Conservation (phyloP, 805 yeast genomes). For the Kluyveromyces lactis region DNA sequence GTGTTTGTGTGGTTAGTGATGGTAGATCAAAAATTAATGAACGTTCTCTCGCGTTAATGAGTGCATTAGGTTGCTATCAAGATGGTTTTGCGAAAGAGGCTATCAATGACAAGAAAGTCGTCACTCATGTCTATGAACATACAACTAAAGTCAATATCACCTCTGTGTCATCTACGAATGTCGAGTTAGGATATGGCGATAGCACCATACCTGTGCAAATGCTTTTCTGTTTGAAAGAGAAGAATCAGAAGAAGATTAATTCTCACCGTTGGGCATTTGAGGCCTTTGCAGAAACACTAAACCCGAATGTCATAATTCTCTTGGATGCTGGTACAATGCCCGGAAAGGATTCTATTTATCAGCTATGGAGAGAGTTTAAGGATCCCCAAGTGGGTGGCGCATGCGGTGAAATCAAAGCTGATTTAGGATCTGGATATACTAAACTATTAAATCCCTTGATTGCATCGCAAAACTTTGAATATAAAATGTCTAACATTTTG, state of each 20-base stretch:
- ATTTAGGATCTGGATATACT: slow-evolving; percentile 54
- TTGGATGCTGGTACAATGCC: slow-evolving; percentile 96
- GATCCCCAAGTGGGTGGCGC: slow-evolving; percentile 89
- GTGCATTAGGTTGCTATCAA: slow-evolving; percentile 86
- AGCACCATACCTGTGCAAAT: slow-evolving; percentile 79
- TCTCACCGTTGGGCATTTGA: slow-evolving; percentile 97
- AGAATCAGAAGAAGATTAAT: slow-evolving; percentile 82
- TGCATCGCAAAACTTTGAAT: slow-evolving; percentile 95
- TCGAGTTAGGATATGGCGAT: slow-evolving; percentile 41
- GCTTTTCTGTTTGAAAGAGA: slow-evolving; percentile 82
- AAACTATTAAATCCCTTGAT: slow-evolving; percentile 75
- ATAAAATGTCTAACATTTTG: slow-evolving; percentile 87
- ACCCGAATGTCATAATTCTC: slow-evolving; percentile 76
- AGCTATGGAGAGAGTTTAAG: slow-evolving; percentile 79
- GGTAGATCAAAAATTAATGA: slow-evolving; percentile 82
- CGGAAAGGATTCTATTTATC: slow-evolving; percentile 71
- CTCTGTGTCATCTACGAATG: slow-evolving; percentile 49
- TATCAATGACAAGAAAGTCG: slow-evolving; percentile 74
- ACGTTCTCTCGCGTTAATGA: slow-evolving; percentile 68
- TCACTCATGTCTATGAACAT: slow-evolving; percentile 86
- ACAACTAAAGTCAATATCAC: slow-evolving; percentile 86
- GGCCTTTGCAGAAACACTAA: slow-evolving; percentile 74
- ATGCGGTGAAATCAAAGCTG: slow-evolving; percentile 92
- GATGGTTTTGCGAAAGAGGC: slow-evolving; percentile 92
- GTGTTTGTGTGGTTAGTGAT: slow-evolving; percentile 82